Base-by-base conservation (phyloP, 768 basidiomycete species). In the Steccherinum ochraceum region DNA sequence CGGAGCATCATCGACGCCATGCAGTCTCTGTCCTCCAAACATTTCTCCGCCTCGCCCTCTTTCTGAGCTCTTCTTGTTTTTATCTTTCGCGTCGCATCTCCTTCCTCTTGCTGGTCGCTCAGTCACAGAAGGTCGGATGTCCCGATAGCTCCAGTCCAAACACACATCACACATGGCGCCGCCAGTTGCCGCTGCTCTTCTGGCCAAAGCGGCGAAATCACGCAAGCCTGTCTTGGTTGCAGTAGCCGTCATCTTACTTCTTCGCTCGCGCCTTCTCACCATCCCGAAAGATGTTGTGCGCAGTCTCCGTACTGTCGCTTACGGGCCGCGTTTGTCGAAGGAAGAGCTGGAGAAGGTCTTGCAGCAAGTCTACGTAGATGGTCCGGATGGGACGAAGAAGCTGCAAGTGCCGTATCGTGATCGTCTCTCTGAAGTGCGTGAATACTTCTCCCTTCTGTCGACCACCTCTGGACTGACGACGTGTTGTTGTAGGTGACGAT, bases 361-460 rank as follows among this genome's bases (percentile, higher is more conserved):
- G 43, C 80, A 84, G 64, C 74, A 80, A 57, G 69, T 89, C 23
- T 91, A 89, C 60, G 66, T 78, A 16, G 73, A 79, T 24, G 75
- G 79, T 50, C 61, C 71, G 2, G 77, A 80, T 56, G 85, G 84
- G 2, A 74, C 74, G 16, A 80, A 80, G 61, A 80, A 74, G 3
- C 66, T 89, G n/a, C 72, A 84, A 1, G 81, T 88, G 4, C 86
- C 83, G 1, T 82, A 84, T 60, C 69, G 77, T 20, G 81, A 83
- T 26, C 66, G 76, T 42, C 66, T 90, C 5, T 77, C 82, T 12
- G 82, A 81, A 74, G 85, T 85, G 25, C 50, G 77, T 43, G 10
- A 5, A 18, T 43, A 18, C n/a, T 39, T 39, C 35, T 39, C 35
- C 11, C 35, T 39, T 11, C 35, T 39, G 11, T 39, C 11, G n/a